Conservation (phyloP, 2,329 filamentous ascomycete species). For the Trichoderma polysporum region DNA sequence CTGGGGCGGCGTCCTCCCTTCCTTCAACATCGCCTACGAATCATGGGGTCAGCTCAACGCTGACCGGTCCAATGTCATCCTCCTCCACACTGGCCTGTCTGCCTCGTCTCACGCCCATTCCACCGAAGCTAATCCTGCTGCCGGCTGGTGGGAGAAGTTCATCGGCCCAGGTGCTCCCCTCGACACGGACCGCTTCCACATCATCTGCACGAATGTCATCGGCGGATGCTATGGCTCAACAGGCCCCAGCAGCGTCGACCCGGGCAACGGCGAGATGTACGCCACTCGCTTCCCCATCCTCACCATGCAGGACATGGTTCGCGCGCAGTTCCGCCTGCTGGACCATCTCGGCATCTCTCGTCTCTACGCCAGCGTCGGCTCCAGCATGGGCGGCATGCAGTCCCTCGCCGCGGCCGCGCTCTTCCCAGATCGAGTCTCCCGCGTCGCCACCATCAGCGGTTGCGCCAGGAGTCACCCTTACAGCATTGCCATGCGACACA, state of each 20-base stretch:
- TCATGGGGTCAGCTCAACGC: slow-evolving; percentile 82
- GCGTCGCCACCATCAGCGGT: slow-evolving; percentile 85
- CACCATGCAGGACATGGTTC: slow-evolving; percentile 96
- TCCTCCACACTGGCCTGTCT: slow-evolving; percentile 90
- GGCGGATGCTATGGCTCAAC: slow-evolving; percentile 96
- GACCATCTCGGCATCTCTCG: slow-evolving; percentile 74
- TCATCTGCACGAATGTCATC: slow-evolving; percentile 96
- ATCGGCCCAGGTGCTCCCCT: slow-evolving; percentile 84
- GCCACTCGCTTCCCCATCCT: slow-evolving; percentile 94
- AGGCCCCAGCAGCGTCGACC: slow-evolving; percentile 83
- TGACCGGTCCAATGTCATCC: slow-evolving; percentile 82
- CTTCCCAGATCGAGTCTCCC: slow-evolving; percentile 77
- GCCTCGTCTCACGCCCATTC: slow-evolving; percentile 97
- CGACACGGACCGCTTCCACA: slow-evolving; percentile 86
- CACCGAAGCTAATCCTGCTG: slow-evolving; percentile 79
- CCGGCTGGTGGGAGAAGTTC: slow-evolving; percentile 99
- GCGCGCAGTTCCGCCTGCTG: slow-evolving; percentile 87
- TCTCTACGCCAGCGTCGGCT: slow-evolving; percentile 89
- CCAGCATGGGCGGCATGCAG: slow-evolving; percentile 99
- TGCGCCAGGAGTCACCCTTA: slow-evolving; percentile 95
- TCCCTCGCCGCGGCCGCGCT: slow-evolving; percentile 82
- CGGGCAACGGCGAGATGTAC: slow-evolving; percentile 82
- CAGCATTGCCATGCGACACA: slow-evolving; percentile 97
- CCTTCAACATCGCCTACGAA: slow-evolving; percentile 91
- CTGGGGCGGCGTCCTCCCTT: slow-evolving; percentile 89